Conservation (phyloP, 345 rosid genomes). For the Murraya koenigii region DNA sequence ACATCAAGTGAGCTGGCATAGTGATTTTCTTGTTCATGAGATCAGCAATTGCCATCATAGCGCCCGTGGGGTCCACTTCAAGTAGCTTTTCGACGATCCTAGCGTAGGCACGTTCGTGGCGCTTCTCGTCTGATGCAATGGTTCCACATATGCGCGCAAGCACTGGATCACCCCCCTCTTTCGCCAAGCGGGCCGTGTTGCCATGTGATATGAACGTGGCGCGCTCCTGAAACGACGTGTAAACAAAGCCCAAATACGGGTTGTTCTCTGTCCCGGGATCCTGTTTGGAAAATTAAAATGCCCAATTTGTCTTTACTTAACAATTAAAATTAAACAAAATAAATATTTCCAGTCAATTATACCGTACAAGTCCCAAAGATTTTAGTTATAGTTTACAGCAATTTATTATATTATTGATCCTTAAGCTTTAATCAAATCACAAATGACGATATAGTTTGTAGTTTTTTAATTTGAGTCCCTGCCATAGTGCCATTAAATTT, state of each 20-base stretch:
- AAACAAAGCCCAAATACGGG: conserved; percentile 74
- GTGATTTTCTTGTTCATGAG: conserved; percentile 67
- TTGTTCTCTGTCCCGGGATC: conserved; percentile 71
- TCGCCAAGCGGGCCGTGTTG: conserved; percentile 70
- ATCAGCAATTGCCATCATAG: conserved; percentile 45
- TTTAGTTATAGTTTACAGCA: neutral
- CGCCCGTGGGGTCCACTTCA: conserved; percentile 53
- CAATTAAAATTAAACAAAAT: too few relatives aligned
- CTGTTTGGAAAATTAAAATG: conserved; percentile 18
- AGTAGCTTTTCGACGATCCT: conserved; percentile 62
- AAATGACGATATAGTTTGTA: too few relatives aligned
- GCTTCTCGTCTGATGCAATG: conserved; percentile 73
- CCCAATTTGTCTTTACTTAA: neutral
- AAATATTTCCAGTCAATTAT: neutral
- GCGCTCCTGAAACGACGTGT: conserved; percentile 89
- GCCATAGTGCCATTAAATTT: too few relatives aligned
- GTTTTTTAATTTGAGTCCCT: too few relatives aligned
- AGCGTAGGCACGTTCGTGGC: conserved; percentile 61
- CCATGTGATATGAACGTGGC: conserved; percentile 84
- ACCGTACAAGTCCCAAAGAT: neutral
- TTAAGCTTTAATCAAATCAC: too few relatives aligned
- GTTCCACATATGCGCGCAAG: conserved; percentile 67
- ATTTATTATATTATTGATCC: too few relatives aligned
- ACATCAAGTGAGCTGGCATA: conserved; percentile 75
- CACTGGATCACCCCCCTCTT: conserved; percentile 50